phyloP scores from a whole-genome alignment of 1,284 basidiomycete genomes.

The Boletus mariae region DNA sequence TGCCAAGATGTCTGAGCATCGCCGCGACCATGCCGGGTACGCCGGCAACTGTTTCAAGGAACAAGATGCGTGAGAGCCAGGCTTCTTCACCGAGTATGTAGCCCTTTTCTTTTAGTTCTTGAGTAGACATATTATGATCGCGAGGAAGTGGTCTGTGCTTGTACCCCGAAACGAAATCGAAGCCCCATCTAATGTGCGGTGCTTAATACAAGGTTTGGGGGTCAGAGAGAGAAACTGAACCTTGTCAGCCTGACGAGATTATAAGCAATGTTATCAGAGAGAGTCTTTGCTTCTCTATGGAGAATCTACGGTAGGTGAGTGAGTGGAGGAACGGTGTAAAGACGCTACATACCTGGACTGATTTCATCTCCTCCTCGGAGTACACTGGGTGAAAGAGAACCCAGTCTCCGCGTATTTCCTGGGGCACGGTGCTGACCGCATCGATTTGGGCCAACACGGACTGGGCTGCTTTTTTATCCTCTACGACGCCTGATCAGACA shows the following conservation, averaged over 20 bases:
- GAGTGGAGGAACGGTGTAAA: neutral
- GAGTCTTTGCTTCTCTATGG: constrained; percentile 59
- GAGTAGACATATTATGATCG: constrained; percentile 56
- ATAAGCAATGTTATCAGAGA: constrained; percentile 72
- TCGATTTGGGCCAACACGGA: constrained; percentile 21
- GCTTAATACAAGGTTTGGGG: constrained; percentile 7
- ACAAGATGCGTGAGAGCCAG: constrained; percentile 85
- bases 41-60: constrained; percentile 89
- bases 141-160: constrained; percentile 67
- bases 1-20: constrained; percentile 78
- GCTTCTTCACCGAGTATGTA: constrained; percentile 69
- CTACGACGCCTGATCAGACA: constrained; percentile 13
- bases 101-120: constrained; percentile 69
- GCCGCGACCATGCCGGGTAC: constrained; percentile 95
- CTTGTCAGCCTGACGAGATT: constrained; percentile 58
- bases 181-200: constrained; percentile 46
- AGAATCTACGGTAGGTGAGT: constrained; percentile 52
- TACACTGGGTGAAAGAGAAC: constrained; percentile 84
- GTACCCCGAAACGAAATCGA: constrained; percentile 81
- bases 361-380: constrained; percentile 70
- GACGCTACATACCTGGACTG: constrained; percentile 54
- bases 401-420: constrained; percentile 67
- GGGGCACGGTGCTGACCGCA: constrained; percentile 43
- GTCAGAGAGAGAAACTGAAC: constrained; percentile 27
- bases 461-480: constrained; percentile 24